Base-by-base conservation (phyloP, 2,329 filamentous ascomycete species). In the Diplodia mutila region DNA sequence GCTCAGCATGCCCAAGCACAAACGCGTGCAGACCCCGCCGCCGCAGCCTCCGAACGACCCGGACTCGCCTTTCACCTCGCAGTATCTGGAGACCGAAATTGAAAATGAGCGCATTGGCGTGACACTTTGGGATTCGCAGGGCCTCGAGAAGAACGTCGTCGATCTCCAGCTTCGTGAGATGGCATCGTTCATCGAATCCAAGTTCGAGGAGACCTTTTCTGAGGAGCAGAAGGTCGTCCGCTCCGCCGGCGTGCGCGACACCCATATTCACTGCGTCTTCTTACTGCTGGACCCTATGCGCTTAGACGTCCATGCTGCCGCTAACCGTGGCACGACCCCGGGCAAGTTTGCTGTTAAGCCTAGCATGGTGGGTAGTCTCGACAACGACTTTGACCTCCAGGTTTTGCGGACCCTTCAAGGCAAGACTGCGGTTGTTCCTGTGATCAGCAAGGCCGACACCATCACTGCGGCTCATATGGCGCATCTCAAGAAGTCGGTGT, bases 201-300 rank as follows among this genome's bases (percentile, higher is more conserved):
- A 98, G 80, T 99, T 99, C 73, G 94, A 99, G 78, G 95, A 99
- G 75, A 98, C 95, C 0, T 97, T 99, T 77, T 89, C 89, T 59
- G 95, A 99, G 81, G 95, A 99, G 83, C 97, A 97, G 86, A 98
- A 97, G 83, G 94, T 99, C 55, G 86, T 97, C 70, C 91, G 95
- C 74, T 93, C 94, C 65, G 94, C 95, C 29, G 94, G 94, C 67
- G 91, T 92, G 71, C 92, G 93, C 77, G 95, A 99, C 82, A 97
- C 94, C 61, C 95, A 99, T 79, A 97, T 99, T 71, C 95, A 99
- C 78, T 96, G 93, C 72, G 93, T 93, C 66, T 97, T 99, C 80
- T 85, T 98, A 67, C 84, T 99, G 66, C 87, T 99, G 66, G 95
- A 99, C 77, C 95, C 95, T 1, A 84, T 89, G 64, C 90, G 92